Percentiles rank a stretch among this genome's conserved stretches.
Conservation (phyloP, 2,329 filamentous ascomycete species). For the Ophiostoma sp. region DNA sequence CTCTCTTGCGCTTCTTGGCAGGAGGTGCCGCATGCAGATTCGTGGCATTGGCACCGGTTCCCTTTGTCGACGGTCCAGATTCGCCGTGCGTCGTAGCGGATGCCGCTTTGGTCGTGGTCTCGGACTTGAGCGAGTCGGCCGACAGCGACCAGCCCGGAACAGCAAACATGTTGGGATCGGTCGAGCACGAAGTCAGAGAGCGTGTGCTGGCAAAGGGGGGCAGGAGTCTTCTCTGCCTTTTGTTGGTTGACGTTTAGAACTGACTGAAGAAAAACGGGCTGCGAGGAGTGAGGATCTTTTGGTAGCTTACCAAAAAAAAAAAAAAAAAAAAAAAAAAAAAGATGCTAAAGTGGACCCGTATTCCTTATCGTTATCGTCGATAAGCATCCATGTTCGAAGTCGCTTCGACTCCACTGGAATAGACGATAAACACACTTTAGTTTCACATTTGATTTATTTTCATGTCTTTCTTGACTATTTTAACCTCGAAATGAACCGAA, state of each 20-base stretch:
- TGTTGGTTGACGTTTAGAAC: not conserved
- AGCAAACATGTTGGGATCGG: slow-evolving; percentile 63
- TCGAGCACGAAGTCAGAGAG: not conserved
- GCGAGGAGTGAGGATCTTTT: not conserved
- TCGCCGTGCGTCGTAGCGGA: slow-evolving; percentile 20
- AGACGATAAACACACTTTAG: too few species aligned
- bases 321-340: slow-evolving; percentile 7
- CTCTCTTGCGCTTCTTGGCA: slow-evolving; percentile 55
- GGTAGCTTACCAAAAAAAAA: slow-evolving; percentile 6
- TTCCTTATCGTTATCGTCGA: not conserved
- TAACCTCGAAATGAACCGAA: not conserved
- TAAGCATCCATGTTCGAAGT: not conserved
- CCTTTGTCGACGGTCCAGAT: slow-evolving; percentile 38
- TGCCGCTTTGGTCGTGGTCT: slow-evolving; percentile 42
- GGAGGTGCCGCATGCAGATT: slow-evolving; percentile 11
- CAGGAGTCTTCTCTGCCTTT: not conserved
- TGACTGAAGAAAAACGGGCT: not conserved
- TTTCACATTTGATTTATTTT: not conserved
- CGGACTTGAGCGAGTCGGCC: slow-evolving; percentile 63
- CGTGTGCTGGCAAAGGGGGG: not conserved
- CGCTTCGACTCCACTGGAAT: too few species aligned
- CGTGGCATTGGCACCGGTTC: slow-evolving; percentile 22
- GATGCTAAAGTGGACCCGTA: not conserved
- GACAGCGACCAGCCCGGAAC: slow-evolving; percentile 89
- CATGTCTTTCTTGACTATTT: not conserved